phyloP scores from a whole-genome alignment of 306 rosid species.

The Cucurbita maxima region DNA sequence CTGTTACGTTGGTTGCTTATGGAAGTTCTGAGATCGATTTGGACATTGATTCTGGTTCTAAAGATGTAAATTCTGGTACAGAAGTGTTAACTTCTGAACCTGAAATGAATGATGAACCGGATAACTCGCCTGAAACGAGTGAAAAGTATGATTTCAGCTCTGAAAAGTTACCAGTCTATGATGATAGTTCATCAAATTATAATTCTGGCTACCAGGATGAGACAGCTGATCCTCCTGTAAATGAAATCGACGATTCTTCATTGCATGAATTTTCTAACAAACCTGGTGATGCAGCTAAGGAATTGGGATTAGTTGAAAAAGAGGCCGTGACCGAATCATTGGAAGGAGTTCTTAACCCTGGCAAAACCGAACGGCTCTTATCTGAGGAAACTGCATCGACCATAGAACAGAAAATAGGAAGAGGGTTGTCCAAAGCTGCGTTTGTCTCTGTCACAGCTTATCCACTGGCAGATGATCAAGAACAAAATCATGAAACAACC shows the following conservation, averaged over 20 bases:
- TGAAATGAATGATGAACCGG: conserved; percentile 32
- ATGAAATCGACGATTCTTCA: conserved; percentile 16
- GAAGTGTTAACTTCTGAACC: conserved; percentile 31
- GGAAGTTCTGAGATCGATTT: conserved; percentile 36
- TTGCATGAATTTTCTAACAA: conserved; percentile 14
- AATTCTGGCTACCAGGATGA: conserved; percentile 33
- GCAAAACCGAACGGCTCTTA: background rate
- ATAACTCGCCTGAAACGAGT: conserved; percentile 16
- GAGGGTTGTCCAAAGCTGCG: conserved; percentile 17
- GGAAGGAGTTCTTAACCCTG: conserved; percentile 17
- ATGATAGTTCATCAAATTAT: conserved; percentile 16
- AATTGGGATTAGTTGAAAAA: conserved; percentile 15
- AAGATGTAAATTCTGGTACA: conserved; percentile 35
- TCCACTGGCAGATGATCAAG: conserved; percentile 25
- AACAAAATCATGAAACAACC: conserved; percentile 18
- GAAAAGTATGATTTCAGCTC: conserved; percentile 8
- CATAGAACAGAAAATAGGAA: conserved; percentile 12
- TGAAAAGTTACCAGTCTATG: conserved; percentile 19
- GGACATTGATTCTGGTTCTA: conserved; percentile 26
- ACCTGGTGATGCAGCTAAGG: conserved; percentile 13
- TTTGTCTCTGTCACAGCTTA: conserved; percentile 15
- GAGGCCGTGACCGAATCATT: conserved; percentile 27
- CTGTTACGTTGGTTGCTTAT: conserved; percentile 24
- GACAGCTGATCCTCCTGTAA: conserved; percentile 19
- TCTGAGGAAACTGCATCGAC: background rate